Evolutionary conservation across 768 basidiomycete species (phyloP), one percentile per base, ranked within the genome.

Genomic region (Leccinum barrowsii): DNA sequence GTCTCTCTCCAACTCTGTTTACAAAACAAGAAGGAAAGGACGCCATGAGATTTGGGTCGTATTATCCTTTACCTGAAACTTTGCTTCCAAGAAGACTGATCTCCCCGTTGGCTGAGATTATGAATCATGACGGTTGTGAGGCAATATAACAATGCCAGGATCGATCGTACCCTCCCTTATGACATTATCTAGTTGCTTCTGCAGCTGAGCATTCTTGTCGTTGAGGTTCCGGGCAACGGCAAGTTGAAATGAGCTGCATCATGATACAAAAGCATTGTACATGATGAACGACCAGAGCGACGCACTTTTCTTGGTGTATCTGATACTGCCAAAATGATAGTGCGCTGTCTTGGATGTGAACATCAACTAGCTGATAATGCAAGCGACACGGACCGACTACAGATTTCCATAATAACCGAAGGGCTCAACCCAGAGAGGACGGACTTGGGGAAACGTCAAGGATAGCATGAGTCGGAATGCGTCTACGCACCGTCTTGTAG

Each of bases 271-370:
- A 56, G 48, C 12, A 50, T 51, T 15, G 30, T 21, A 47, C 12
- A 54, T 0, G 4, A 37, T 63, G 8, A 30, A 55, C 50, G 15
- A 44, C 37, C 26, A 28, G 28, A 57, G 6, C 21, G 22, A 64
- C 74, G 57, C 56, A 89, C 91, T 82, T 85, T 76, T 94, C 92
- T 73, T 94, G 92, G 61, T 90, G 89, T 52, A 86, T 82, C 66
- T 94, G 92, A 70, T 94, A 94, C 70, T 92, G 89, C 92, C 92
- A 94, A 70, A 94, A 94, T 4, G 91, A 89, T 57, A 93, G 82
- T 4, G 92, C 90, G 21, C 90, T 91, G 55, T 26, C 32, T 0
- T 30, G 19, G 35, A 12, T 4, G 48, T 68, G 52, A 59, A 49
- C 52, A 34, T 48, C 21, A 48, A 47, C 28, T 34, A 60, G 17